These are phyloP conservation scores for Colletotrichum nymphaeae DNA, from an alignment of 2,329 filamentous ascomycete species.

Conservation along the genomic window DNA sequence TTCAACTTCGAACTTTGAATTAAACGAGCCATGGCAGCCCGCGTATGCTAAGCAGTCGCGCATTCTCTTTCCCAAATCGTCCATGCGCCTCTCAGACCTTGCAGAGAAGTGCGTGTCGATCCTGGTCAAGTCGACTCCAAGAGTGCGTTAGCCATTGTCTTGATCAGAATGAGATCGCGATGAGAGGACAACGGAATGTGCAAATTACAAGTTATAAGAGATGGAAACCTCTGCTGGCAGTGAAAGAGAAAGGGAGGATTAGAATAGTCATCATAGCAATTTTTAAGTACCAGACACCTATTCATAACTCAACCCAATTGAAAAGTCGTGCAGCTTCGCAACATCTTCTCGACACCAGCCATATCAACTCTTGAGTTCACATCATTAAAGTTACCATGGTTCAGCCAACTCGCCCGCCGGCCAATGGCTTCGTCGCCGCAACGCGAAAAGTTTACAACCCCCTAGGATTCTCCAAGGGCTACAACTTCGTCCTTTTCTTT, in stretches of 20 bases:
- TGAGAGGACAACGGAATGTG: neutral
- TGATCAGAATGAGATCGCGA: neutral
- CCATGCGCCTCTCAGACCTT: neutral
- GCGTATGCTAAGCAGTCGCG: neutral
- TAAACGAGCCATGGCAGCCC: neutral
- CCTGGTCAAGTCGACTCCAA: neutral
- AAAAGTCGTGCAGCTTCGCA: neutral
- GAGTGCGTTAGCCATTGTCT: neutral
- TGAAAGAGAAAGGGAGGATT: too few relatives aligned
- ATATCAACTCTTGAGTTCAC: neutral
- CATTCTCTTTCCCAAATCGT: neutral
- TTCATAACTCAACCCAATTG: neutral
- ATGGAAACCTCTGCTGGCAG: neutral
- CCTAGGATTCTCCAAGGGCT: conserved; percentile 66
- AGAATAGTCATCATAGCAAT: neutral
- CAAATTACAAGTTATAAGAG: neutral
- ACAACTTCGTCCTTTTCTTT: conserved; percentile 68
- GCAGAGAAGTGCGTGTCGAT: neutral
- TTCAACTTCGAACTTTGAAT: neutral
- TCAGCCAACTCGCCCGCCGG: conserved; percentile 19
- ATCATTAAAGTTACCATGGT: neutral
- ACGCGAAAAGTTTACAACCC: conserved; percentile 51
- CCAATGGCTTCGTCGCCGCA: conserved; percentile 38
- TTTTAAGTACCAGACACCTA: too few relatives aligned
- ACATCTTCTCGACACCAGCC: neutral